A percentile compares a stretch with the other conserved stretches of the same genome.
phyloP scores from a whole-genome alignment of 768 basidiomycete species.

The Termitomyces sp. region DNA sequence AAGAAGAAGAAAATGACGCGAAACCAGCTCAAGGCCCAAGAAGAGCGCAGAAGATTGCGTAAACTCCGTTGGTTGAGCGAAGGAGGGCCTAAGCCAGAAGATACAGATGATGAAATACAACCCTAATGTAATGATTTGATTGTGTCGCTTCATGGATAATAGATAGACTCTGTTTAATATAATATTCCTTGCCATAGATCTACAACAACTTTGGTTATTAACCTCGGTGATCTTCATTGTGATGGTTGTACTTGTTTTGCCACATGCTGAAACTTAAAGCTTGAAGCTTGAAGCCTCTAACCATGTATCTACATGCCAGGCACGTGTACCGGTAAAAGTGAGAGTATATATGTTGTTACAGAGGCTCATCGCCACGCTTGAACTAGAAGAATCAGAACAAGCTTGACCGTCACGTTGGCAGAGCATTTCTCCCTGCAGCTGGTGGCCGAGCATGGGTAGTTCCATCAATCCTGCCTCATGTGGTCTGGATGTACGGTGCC shows the following conservation, averaged over 20 bases:
- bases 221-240: no score
- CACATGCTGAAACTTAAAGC: no score
- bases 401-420: no score
- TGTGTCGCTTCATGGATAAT: neutral
- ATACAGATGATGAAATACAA: slow-evolving; percentile 62
- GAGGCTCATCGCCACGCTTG: neutral
- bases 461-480: neutral
- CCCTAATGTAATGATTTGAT: neutral
- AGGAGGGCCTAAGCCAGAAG: slow-evolving; percentile 82
- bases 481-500: neutral
- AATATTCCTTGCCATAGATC: neutral
- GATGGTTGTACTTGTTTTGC: neutral
- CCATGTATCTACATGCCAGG: neutral
- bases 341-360: neutral
- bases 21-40: slow-evolving; percentile 85
- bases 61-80: slow-evolving; percentile 81
- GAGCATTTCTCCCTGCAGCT: no score
- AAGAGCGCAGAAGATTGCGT: slow-evolving; percentile 77
- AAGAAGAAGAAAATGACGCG: slow-evolving; percentile 91
- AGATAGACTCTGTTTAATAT: neutral
- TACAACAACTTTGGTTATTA: no score
- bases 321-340: neutral
- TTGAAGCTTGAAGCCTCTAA: no score
- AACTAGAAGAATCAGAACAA: neutral
- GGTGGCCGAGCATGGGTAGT: neutral